phyloP scores from a whole-genome alignment of 2,329 filamentous ascomycete genomes.

The Alternaria infectoria region DNA sequence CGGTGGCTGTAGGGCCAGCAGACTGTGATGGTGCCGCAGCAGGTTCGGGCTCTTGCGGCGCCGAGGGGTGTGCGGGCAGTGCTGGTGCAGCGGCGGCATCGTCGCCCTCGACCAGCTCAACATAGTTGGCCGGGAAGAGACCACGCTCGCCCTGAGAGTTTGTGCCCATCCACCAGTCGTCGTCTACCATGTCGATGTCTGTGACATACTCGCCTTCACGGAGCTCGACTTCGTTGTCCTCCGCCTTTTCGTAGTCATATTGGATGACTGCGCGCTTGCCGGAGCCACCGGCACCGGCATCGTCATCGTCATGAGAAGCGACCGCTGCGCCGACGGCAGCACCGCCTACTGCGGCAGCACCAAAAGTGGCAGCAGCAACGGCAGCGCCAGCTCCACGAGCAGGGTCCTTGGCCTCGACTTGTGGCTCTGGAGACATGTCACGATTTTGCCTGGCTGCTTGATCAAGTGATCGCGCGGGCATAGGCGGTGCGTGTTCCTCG shows the following conservation, averaged over 20 bases:
- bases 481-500: conserved; percentile 58
- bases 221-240: conserved; percentile 95
- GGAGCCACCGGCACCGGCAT: conserved; percentile 44
- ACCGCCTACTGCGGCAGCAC: conserved; percentile 51
- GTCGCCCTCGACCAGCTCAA: conserved; percentile 76
- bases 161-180: conserved; percentile 98
- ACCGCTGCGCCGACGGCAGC: conserved; percentile 50
- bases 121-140: conserved; percentile 96
- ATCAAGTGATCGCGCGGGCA: conserved; percentile 70
- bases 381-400: conserved; percentile 61
- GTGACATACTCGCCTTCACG: conserved; percentile 86
- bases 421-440: conserved; percentile 69
- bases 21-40: conserved; percentile 40
- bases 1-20: conserved; percentile 74
- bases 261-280: conserved; percentile 79
- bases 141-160: conserved; percentile 85
- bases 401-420: conserved; percentile 61
- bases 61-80: conserved; percentile 51
- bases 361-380: conserved; percentile 54
- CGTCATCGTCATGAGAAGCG: conserved; percentile 44
- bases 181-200: conserved; percentile 96
- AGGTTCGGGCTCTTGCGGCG: conserved; percentile 44
- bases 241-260: conserved; percentile 97
- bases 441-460: conserved; percentile 68
- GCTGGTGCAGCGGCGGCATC: conserved; percentile 42